Evolutionary conservation across 768 basidiomycete species (phyloP).

Genomic region (Russula olivacea): DNA sequence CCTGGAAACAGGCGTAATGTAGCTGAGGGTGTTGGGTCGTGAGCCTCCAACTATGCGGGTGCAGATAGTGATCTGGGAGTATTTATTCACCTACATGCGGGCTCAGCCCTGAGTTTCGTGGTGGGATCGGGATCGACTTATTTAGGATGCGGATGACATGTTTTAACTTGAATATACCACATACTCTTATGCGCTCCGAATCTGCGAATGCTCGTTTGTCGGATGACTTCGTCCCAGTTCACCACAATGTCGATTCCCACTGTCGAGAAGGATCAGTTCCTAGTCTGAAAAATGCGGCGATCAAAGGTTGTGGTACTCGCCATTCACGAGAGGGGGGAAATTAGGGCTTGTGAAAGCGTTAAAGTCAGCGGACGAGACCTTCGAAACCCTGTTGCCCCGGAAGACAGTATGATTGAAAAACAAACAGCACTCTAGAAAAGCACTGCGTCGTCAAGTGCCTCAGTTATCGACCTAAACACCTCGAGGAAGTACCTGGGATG

Average conservation of each 20-base stretch:
- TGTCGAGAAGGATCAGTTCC: constrained; percentile 27
- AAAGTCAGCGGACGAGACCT: constrained; percentile 75
- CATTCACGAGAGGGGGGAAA: constrained; percentile 74
- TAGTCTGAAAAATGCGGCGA: background rate
- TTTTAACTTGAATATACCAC: background rate
- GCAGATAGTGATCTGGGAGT: background rate
- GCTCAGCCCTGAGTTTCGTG: constrained; percentile 54
- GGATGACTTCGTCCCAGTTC: constrained; percentile 82
- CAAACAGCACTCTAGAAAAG: constrained; percentile 63
- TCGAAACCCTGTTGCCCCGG: constrained; percentile 80
- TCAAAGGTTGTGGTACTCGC: constrained; percentile 34
- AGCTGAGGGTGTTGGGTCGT: constrained; percentile 39
- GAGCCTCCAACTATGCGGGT: background rate
- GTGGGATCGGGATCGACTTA: background rate
- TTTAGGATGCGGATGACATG: constrained; percentile 1
- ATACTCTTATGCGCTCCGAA: constrained; percentile 79
- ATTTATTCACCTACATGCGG: constrained; percentile 67
- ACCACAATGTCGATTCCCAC: constrained; percentile 89
- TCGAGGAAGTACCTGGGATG: constrained; percentile 62
- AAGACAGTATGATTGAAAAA: constrained; percentile 89
- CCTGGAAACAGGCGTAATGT: constrained; percentile 84
- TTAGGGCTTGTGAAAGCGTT: constrained; percentile 84
- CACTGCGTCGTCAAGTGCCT: constrained; percentile 2
- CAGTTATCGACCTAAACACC: background rate
- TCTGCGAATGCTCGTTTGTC: constrained; percentile 70